Evolutionary conservation across 2,329 filamentous ascomycete genomes (phyloP), one percentile per base, ranked within the genome.

Genomic region (Cytospora piceicola): DNA sequence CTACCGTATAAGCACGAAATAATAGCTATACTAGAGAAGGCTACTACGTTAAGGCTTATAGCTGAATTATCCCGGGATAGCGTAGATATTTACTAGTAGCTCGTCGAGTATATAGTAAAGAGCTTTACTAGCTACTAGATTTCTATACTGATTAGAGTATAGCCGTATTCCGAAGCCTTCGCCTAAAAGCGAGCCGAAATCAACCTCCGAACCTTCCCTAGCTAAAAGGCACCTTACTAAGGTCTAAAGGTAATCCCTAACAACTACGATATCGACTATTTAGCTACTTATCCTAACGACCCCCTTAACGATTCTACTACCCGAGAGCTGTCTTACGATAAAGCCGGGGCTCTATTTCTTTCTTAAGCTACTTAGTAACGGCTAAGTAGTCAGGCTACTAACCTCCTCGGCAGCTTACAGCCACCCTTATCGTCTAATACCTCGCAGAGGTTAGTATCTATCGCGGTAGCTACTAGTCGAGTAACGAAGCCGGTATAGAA

Each of bases 1-100:
- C 32, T 56, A 4, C 27, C 27, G 2, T 56, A 56, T 56, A 56
- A 56, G 27, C 34, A 56, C 27, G 53, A 56, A 15, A 56, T 56
- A 11, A n/a, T 56, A 5, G 17, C 7, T 30, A n/a, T 56, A 6
- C 22, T 55, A 30, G 9, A 24, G 36, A 39, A 17, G 36, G 15
- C 36, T 12, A 4, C 36, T 39, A 39, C 3, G 15, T 4, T 42
- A 42, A 2, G 32, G 7, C 30, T 39, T 42, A 42, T 42, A 42
- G 15, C 36, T 20, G 4, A n/a, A n/a, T n/a, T 39, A 39, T 7
- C 39, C 4, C 39, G 15, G 4, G 39, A 42, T 17, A n/a, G 15
- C 15, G 20, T 42, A 4, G 15, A 42, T 42, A 4, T 42, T 17
- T n/a, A 42, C 39, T 42, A 42, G 39, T 8, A 8, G 2, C 39